Evolutionary conservation across 345 rosid genomes (phyloP).

Genomic region (Anacardium occidentale): DNA sequence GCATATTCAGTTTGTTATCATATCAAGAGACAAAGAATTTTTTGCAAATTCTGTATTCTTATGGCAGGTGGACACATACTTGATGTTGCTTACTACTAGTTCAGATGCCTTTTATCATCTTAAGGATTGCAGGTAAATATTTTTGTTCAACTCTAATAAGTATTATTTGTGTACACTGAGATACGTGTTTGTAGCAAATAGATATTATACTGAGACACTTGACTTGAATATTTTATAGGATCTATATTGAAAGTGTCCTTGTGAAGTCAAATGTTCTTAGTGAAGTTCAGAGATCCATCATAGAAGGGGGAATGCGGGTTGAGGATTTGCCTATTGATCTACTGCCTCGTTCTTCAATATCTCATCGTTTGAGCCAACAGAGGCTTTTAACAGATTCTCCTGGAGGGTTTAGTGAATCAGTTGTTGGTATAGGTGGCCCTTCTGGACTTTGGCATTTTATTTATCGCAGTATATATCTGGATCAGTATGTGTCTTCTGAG

Average conservation of each 20-base stretch:
- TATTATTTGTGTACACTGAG: background rate
- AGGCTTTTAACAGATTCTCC: conserved; percentile 44
- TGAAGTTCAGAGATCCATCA: conserved; percentile 78
- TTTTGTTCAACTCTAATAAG: background rate
- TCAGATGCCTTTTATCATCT: conserved; percentile 96
- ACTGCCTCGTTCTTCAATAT: conserved; percentile 46
- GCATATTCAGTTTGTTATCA: background rate
- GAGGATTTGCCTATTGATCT: conserved; percentile 78
- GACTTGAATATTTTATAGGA: conserved; percentile 43
- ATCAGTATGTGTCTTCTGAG: conserved; percentile 91
- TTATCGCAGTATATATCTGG: conserved; percentile 90
- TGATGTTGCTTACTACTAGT: conserved; percentile 89
- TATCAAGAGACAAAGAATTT: conserved; percentile 11
- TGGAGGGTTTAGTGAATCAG: conserved; percentile 48
- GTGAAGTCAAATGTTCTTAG: conserved; percentile 84
- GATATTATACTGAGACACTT: conserved; percentile 16
- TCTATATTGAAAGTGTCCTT: conserved; percentile 74
- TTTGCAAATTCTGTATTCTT: conserved; percentile 18
- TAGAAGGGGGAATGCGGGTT: conserved; percentile 93
- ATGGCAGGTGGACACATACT: conserved; percentile 83
- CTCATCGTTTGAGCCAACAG: conserved; percentile 45
- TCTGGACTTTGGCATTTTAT: conserved; percentile 98
- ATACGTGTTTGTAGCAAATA: conserved; percentile 7
- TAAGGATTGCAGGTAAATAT: conserved; percentile 86
- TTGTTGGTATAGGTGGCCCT: conserved; percentile 81